Evolutionary conservation across 371 early-diverging fungal species (phyloP).

Genomic region (Rhizopus delemar): DNA sequence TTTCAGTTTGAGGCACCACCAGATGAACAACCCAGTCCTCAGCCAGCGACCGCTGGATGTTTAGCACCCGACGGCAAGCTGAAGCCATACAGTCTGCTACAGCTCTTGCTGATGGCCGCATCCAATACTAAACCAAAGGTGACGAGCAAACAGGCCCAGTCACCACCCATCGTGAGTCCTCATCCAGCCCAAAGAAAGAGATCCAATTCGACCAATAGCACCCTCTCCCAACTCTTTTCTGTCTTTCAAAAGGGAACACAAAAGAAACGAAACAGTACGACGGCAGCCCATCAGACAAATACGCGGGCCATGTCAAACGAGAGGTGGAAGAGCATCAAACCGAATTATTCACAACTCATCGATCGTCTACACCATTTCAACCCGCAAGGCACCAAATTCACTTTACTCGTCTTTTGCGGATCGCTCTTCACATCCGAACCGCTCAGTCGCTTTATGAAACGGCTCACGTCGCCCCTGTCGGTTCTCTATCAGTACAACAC

Average conservation of each 20-base stretch:
- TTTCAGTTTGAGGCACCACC: no score
- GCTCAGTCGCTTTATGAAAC: constrained; percentile 12
- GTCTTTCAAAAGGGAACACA: constrained; percentile 8
- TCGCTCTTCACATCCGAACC: background rate
- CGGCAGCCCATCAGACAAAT: background rate
- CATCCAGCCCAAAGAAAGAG: background rate
- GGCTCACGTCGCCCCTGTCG: constrained; percentile 31
- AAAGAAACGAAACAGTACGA: background rate
- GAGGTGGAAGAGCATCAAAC: constrained; percentile 37
- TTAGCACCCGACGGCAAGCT: constrained; percentile 37
- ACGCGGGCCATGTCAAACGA: constrained; percentile 11
- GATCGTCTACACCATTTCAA: constrained; percentile 23
- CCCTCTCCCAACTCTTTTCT: constrained; percentile 1
- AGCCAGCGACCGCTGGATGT: constrained; percentile 14
- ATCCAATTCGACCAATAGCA: constrained; percentile 13
- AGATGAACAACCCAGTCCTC: background rate
- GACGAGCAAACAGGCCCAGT: background rate
- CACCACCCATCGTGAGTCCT: background rate
- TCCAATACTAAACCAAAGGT: constrained; percentile 4
- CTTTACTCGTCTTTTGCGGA: constrained; percentile 39
- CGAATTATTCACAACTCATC: constrained; percentile 29
- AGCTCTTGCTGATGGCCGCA: constrained; percentile 16
- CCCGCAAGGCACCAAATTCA: constrained; percentile 25
- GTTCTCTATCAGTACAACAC: constrained; percentile 29
- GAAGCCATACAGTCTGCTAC: constrained; percentile 40